Base-by-base conservation (phyloP, 2,329 filamentous ascomycete species). In the Alternaria ethzedia region DNA sequence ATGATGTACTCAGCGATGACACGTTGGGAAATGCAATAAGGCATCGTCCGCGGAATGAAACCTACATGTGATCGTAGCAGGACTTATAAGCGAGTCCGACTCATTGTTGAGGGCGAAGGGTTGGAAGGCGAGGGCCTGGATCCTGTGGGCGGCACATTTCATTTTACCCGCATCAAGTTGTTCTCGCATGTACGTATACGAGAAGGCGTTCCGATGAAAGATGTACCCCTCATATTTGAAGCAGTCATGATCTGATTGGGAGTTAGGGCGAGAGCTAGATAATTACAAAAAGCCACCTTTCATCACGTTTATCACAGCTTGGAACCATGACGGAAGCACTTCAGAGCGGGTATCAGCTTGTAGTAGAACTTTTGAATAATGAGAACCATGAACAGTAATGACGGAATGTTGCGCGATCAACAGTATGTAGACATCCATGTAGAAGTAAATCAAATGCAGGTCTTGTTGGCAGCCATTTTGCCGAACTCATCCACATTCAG, bases 401-500 rank as follows among this genome's bases (percentile, higher is more conserved):
- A 41, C 20, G n/a, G 36, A 23, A 32, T 36, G 36, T 21, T 32
- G 28, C 28, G 32, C 30, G 28, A 10, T 12, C 21, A 30, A 36
- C 23, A 52, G 20, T 21, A 23, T n/a, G 13, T 28, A 25, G 3
- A n/a, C 20, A 21, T 36, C 49, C 49, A 52, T 28, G 28, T 23
- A n/a, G 20, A 36, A 25, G 28, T 21, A n/a, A 23, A 45, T 54
- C 36, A 62, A 46, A 11, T 9, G 26, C 17, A 54, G 4, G 49
- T 49, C 11, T 17, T 30, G 5, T 47, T 52, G 17, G 36, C 49
- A 25, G 45, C n/a, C 3, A 62, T 52, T 51, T 69, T 67, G 6
- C 57, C 62, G 57, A 69, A 69, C 46, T 67, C 59, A 41, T 69
- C 66, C 7, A 66, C 62, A 44, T 20, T 36, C 13, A 32, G 51